A percentile compares a stretch with the other conserved stretches of the same genome.
These are phyloP conservation scores for Diaporthe destruens DNA, from an alignment of 2,329 filamentous ascomycete species.

Conservation along the genomic window DNA sequence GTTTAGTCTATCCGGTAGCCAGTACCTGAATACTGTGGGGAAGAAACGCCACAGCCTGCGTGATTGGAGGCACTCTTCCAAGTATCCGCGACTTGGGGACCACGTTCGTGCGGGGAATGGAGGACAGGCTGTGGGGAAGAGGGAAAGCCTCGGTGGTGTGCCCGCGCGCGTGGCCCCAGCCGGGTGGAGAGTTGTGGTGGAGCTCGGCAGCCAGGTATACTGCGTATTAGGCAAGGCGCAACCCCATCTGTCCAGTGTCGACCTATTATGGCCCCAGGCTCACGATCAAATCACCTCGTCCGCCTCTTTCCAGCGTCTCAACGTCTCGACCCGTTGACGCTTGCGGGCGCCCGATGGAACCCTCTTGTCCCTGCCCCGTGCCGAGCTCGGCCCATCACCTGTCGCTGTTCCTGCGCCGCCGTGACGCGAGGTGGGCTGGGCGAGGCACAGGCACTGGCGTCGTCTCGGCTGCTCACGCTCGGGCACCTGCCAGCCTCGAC, in stretches of 20 bases:
- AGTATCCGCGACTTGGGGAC: not conserved
- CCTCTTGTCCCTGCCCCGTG: not conserved
- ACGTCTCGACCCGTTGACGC: not conserved
- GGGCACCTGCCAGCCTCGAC: not conserved
- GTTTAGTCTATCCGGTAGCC: not conserved
- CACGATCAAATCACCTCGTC: not conserved
- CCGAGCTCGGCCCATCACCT: conserved; percentile 18
- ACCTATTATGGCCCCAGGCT: not conserved
- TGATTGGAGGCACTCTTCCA: conserved; percentile 16
- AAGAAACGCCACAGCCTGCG: not conserved
- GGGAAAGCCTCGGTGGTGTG: conserved; percentile 1
- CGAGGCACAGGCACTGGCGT: too few relatives aligned
- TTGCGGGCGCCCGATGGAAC: conserved; percentile 22
- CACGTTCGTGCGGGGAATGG: conserved; percentile 31
- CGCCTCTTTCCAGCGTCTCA: conserved; percentile 4
- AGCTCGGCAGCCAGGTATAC: conserved; percentile 6
- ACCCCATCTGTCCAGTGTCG: conserved; percentile 6
- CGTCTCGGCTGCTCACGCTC: conserved; percentile 6
- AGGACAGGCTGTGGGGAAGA: not conserved
- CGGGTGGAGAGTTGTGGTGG: conserved; percentile 25
- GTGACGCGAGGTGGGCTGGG: not conserved
- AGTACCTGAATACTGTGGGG: conserved; percentile 25
- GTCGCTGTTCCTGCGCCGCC: not conserved
- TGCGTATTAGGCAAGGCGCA: conserved; percentile 21
- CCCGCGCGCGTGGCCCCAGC: conserved; percentile 17